These are phyloP conservation scores for Xylaria sp. DNA, from an alignment of 2,329 filamentous ascomycete genomes.

Conservation along the genomic window DNA sequence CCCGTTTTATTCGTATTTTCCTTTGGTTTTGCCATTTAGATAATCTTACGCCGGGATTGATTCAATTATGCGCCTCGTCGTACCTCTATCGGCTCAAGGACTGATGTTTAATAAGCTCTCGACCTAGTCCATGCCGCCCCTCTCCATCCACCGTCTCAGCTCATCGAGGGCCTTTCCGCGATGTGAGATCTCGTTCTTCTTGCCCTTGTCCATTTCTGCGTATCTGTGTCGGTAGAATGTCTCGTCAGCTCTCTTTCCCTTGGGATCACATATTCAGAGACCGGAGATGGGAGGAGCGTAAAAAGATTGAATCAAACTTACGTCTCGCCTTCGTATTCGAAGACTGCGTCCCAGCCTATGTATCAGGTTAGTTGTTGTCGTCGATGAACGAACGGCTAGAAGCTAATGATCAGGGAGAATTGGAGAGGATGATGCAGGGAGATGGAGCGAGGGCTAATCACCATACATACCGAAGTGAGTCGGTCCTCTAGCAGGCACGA, in stretches of 20 bases:
- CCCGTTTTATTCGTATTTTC: not conserved
- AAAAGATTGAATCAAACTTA: conserved; percentile 51
- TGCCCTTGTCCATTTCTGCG: conserved; percentile 90
- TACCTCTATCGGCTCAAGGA: not conserved
- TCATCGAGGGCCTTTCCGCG: conserved; percentile 87
- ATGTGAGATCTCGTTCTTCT: conserved; percentile 95
- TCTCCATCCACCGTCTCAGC: conserved; percentile 81
- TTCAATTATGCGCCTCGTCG: not conserved
- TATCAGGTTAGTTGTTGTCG: conserved; percentile 11
- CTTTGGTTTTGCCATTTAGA: not conserved
- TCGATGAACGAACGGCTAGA: not conserved
- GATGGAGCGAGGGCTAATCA: not conserved
- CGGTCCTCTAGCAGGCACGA: conserved; percentile 85
- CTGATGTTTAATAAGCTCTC: not conserved
- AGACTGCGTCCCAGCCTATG: conserved; percentile 93
- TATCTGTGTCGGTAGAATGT: conserved; percentile 60
- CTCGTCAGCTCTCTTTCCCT: not conserved
- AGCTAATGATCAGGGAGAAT: too few species aligned
- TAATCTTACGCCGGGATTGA: not conserved
- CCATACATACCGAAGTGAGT: conserved; percentile 77
- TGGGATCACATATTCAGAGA: not conserved
- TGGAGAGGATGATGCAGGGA: not conserved
- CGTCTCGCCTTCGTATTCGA: conserved; percentile 92
- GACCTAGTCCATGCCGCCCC: conserved; percentile 41
- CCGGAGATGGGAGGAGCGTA: not conserved